Evolutionary conservation across 257 asterid species (phyloP).

Genomic region (Nyctanthes arbortristis): DNA sequence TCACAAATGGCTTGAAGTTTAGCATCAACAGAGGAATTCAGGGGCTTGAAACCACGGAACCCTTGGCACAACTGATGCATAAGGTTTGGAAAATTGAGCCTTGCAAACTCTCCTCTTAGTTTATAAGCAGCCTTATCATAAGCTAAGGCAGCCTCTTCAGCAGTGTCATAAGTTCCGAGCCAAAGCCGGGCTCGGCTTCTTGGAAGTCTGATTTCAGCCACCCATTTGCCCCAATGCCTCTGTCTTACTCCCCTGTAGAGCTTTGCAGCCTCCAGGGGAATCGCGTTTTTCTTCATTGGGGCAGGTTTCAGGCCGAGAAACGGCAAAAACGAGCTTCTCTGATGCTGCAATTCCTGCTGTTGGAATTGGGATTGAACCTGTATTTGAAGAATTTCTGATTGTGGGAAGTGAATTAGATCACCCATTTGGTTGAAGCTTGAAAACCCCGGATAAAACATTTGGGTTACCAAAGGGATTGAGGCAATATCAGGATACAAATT

Average conservation of each 20-base stretch:
- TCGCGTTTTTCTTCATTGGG: conserved; percentile 60
- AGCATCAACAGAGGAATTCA: conserved; percentile 73
- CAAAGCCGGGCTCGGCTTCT: conserved; percentile 81
- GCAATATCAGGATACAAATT: conserved; percentile 35
- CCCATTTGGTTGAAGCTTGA: conserved; percentile 36
- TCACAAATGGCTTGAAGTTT: conserved; percentile 75
- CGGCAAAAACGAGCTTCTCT: conserved; percentile 25
- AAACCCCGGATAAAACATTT: conserved; percentile 50
- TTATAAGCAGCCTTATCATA: conserved; percentile 85
- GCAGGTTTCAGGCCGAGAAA: conserved; percentile 56
- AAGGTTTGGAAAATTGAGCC: conserved; percentile 77
- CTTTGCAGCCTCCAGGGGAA: conserved; percentile 51
- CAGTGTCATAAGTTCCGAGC: conserved; percentile 88
- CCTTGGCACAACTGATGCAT: conserved; percentile 51
- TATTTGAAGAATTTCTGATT: conserved; percentile 68
- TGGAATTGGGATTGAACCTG: conserved; percentile 59
- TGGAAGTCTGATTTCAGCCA: conserved; percentile 86
- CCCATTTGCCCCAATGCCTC: conserved; percentile 98
- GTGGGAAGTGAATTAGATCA: conserved; percentile 55
- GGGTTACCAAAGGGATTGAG: conserved; percentile 56
- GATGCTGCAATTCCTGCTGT: conserved; percentile 34
- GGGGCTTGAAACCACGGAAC: conserved; percentile 48
- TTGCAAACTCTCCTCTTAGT: conserved; percentile 76
- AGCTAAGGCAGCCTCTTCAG: conserved; percentile 87
- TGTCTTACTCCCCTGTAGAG: conserved; percentile 90